phyloP scores from a whole-genome alignment of 306 rosid genomes.

The Lablab purpureus region DNA sequence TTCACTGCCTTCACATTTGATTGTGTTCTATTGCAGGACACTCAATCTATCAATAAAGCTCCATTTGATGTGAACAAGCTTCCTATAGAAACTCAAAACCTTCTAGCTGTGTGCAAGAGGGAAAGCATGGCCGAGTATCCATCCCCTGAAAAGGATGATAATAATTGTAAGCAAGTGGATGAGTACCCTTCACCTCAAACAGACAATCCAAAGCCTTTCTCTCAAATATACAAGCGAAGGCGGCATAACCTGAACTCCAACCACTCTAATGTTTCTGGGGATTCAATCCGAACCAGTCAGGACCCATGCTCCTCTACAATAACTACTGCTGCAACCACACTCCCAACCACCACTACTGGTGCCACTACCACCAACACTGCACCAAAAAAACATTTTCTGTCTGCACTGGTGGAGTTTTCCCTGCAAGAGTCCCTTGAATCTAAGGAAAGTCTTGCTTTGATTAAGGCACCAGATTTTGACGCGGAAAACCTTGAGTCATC shows the following conservation, averaged over 20 bases:
- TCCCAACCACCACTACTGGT: conserved; percentile 44
- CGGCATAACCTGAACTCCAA: conserved; percentile 64
- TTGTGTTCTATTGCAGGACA: conserved; percentile 62
- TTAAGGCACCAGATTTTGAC: conserved; percentile 58
- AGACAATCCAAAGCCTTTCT: conserved; percentile 67
- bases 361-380: conserved; percentile 46
- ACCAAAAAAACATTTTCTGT: conserved; percentile 74
- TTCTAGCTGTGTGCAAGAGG: conserved; percentile 71
- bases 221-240: conserved; percentile 78
- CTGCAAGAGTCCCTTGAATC: conserved; percentile 82
- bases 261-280: conserved; percentile 67
- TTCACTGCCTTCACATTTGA: conserved; percentile 30
- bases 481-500: conserved; percentile 54
- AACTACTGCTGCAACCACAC: conserved; percentile 67
- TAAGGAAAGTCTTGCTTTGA: conserved; percentile 52
- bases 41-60: conserved; percentile 58
- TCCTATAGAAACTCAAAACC: conserved; percentile 66
- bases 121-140: conserved; percentile 75
- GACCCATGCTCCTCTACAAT: conserved; percentile 81
- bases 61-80: conserved; percentile 64
- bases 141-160: conserved; percentile 54
- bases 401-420: conserved; percentile 90
- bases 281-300: conserved; percentile 63
- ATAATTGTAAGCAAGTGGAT: conserved; percentile 46
- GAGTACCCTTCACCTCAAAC: conserved; percentile 58